Evolutionary conservation across 1,284 basidiomycete genomes (phyloP).

Genomic region (Amylostereum chailletii): DNA sequence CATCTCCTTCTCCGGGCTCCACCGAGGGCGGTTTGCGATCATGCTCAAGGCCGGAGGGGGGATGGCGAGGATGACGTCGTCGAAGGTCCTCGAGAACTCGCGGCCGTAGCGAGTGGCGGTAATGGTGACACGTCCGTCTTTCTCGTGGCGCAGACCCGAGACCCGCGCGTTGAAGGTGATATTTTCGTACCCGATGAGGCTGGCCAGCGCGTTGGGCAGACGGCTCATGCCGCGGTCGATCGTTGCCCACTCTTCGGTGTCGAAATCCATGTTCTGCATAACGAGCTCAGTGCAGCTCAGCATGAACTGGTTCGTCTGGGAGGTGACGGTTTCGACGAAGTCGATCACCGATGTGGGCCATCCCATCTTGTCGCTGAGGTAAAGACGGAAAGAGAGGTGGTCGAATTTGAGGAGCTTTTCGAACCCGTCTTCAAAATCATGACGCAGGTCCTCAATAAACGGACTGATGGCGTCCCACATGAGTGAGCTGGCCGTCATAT

Average conservation of each 20-base stretch:
- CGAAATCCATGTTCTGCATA: slow-evolving; percentile 16
- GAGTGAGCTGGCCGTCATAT: slow-evolving; percentile 9
- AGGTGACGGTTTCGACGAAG: slow-evolving; percentile 15
- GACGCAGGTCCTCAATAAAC: slow-evolving; percentile 8
- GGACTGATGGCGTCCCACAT: slow-evolving; percentile 10
- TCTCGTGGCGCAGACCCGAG: slow-evolving; percentile 7
- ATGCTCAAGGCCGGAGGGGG: slow-evolving; percentile 16
- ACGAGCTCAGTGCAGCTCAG: slow-evolving; percentile 17
- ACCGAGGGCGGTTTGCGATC: slow-evolving; percentile 12
- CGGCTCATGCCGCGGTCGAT: slow-evolving; percentile 14
- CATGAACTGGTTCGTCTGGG: slow-evolving; percentile 17
- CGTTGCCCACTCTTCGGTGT: slow-evolving; percentile 16
- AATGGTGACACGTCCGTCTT: slow-evolving; percentile 9
- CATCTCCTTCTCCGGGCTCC: slow-evolving; percentile 13
- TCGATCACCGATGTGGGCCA: slow-evolving; percentile 14
- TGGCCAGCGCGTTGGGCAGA: slow-evolving; percentile 14
- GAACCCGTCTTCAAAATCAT: slow-evolving; percentile 14
- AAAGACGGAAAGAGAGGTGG: slow-evolving; percentile 13
- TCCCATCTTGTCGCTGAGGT: slow-evolving; percentile 6
- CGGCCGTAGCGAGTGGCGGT: slow-evolving; percentile 1
- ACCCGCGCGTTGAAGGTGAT: slow-evolving; percentile 16
- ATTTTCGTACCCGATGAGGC: slow-evolving; percentile 12
- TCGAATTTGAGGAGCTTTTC: slow-evolving; percentile 9
- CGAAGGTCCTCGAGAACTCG: slow-evolving; percentile 8
- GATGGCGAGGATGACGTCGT: slow-evolving; percentile 15